Evolutionary conservation across 2,329 filamentous ascomycete species (phyloP).

Genomic region (Calonectria hawksworthii): DNA sequence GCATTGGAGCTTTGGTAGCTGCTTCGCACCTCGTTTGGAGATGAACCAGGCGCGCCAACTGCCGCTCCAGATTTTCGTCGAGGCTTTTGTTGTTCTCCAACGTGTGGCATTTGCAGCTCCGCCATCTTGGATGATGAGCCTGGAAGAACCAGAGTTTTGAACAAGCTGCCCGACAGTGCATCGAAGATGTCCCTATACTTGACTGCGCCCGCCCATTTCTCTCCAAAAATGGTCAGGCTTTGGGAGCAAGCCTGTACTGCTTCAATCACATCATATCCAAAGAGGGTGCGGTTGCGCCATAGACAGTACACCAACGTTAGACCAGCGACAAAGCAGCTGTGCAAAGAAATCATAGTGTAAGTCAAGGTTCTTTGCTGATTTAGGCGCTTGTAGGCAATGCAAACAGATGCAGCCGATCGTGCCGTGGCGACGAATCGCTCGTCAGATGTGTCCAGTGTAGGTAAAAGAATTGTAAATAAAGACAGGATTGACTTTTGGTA

Average conservation of each 20-base stretch:
- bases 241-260: neutral
- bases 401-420: slow-evolving; percentile 33
- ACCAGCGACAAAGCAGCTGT: slow-evolving; percentile 46
- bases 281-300: neutral
- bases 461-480: neutral
- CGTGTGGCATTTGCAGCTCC: neutral
- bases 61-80: neutral
- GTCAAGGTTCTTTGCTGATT: slow-evolving; percentile 48
- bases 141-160: neutral
- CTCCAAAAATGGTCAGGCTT: neutral
- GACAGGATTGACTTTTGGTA: neutral
- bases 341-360: slow-evolving; percentile 48
- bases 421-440: neutral
- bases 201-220: neutral
- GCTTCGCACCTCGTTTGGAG: neutral
- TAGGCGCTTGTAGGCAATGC: slow-evolving; percentile 48
- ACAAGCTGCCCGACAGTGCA: neutral
- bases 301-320: neutral
- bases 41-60: neutral
- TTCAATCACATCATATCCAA: neutral
- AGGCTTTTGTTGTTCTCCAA: neutral
- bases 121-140: neutral
- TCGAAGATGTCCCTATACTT: neutral
- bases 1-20: neutral
- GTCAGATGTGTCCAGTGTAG: neutral